These are phyloP conservation scores for Eremochloa ophiuroides DNA, from an alignment of 176 grass and related monocot species.

Conservation along the genomic window DNA sequence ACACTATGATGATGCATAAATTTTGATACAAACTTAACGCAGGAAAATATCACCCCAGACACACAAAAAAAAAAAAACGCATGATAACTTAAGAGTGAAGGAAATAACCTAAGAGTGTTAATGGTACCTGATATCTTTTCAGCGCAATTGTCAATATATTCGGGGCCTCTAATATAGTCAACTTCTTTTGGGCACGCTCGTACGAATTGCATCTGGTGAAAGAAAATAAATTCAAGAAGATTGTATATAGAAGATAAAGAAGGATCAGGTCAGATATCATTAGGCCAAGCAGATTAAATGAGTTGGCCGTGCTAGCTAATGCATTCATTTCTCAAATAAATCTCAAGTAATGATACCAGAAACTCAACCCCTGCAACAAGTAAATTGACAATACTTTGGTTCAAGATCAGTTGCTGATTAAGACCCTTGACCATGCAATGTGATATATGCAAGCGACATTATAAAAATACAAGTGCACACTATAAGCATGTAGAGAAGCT, in stretches of 20 bases:
- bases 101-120: slow-evolving; percentile 18
- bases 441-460: slow-evolving; percentile 1
- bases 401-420: slow-evolving; percentile 19
- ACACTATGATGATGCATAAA: background rate
- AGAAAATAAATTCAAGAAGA: slow-evolving; percentile 7
- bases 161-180: slow-evolving; percentile 81
- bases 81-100: background rate
- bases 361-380: slow-evolving; percentile 9
- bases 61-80: background rate
- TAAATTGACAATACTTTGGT: slow-evolving; percentile 12
- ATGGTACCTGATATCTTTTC: slow-evolving; percentile 81
- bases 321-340: slow-evolving; percentile 3
- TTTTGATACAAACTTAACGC: background rate
- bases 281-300: background rate
- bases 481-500: background rate
- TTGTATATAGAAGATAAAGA: slow-evolving; percentile 7
- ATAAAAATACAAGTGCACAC: background rate
- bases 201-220: slow-evolving; percentile 75
- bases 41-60: slow-evolving; percentile 2
- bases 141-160: slow-evolving; percentile 86
- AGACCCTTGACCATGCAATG: background rate
- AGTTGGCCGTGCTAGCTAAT: background rate
- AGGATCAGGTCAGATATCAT: background rate
- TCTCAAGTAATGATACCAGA: background rate
- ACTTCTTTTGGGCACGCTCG: slow-evolving; percentile 74